These are phyloP conservation scores for Leccinum barrowsii DNA, from an alignment of 768 basidiomycete genomes.

Conservation along the genomic window DNA sequence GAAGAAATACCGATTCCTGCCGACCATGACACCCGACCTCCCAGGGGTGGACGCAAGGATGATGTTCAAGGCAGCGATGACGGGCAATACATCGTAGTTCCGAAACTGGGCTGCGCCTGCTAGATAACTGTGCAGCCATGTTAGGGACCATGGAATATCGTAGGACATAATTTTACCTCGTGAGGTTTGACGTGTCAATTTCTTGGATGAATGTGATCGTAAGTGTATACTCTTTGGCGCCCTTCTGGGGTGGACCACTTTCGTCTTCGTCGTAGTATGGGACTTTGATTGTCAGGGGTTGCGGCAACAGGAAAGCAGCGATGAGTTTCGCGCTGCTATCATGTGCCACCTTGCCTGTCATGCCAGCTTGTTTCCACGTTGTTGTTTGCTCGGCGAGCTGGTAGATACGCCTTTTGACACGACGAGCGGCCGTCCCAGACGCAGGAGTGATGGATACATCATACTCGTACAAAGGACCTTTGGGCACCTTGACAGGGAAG, in stretches of 20 bases:
- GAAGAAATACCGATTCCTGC: slow-evolving; percentile 54
- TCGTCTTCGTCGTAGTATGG: slow-evolving; percentile 47
- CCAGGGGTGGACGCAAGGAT: slow-evolving; percentile 43
- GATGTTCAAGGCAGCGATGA: slow-evolving; percentile 49
- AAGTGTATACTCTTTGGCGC: slow-evolving; percentile 41
- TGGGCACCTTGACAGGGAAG: slow-evolving; percentile 47
- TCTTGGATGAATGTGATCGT: slow-evolving; percentile 41
- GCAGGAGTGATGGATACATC: slow-evolving; percentile 41
- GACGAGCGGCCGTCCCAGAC: slow-evolving; percentile 30
- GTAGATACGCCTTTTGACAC: slow-evolving; percentile 45
- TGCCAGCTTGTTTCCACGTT: slow-evolving; percentile 39
- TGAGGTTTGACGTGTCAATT: slow-evolving; percentile 41
- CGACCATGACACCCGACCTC: slow-evolving; percentile 49
- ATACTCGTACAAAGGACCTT: slow-evolving; percentile 47
- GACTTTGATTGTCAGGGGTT: slow-evolving; percentile 40
- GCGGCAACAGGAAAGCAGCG: slow-evolving; percentile 37
- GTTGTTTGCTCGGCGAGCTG: slow-evolving; percentile 44
- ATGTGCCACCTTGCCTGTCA: slow-evolving; percentile 44
- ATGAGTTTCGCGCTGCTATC: slow-evolving; percentile 47
- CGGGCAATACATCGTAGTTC: slow-evolving; percentile 43
- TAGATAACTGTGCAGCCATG: slow-evolving; percentile 37
- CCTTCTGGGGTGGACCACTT: slow-evolving; percentile 26
- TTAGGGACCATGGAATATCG: slow-evolving; percentile 5
- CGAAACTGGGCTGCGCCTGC: slow-evolving; percentile 41
- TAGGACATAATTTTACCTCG: slow-evolving; percentile 30